A percentile compares a stretch with the other conserved stretches of the same genome.
phyloP scores from a whole-genome alignment of 2,329 filamentous ascomycete genomes.

The Paramyrothecium sp. region DNA sequence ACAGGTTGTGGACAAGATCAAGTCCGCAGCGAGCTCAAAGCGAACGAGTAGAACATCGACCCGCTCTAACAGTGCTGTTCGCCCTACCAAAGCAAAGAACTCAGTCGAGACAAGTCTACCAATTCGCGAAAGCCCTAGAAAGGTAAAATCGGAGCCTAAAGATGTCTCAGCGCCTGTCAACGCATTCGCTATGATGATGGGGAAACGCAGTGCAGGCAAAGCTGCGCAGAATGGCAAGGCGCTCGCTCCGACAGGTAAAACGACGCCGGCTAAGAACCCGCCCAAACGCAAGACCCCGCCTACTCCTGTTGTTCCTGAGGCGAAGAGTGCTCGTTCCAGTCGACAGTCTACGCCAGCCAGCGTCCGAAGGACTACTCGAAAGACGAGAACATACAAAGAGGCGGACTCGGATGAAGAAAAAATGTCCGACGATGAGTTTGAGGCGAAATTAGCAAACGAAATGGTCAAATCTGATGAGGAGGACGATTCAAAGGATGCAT shows the following conservation, averaged over 20 bases:
- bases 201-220: conserved; percentile 27
- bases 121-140: conserved; percentile 33
- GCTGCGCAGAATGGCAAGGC: conserved; percentile 22
- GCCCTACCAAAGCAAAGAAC: conserved; percentile 10
- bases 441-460: conserved; percentile 70
- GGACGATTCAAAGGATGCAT: conserved; percentile 20
- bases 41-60: conserved; percentile 32
- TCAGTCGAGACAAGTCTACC: conserved; percentile 23
- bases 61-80: conserved; percentile 30
- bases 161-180: conserved; percentile 28
- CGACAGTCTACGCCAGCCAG: conserved; percentile 70
- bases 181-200: conserved; percentile 56
- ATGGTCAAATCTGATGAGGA: conserved; percentile 41
- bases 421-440: conserved; percentile 82
- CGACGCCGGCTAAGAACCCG: conserved; percentile 14
- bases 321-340: conserved; percentile 75
- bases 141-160: conserved; percentile 21
- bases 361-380: conserved; percentile 33
- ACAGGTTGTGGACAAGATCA: conserved; percentile 69
- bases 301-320: conserved; percentile 30
- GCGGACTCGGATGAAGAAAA: conserved; percentile 58
- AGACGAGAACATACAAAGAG: conserved; percentile 53
- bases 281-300: conserved; percentile 32
- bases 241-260: conserved; percentile 8
- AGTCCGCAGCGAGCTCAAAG: conserved; percentile 22